These are phyloP conservation scores for Fistulinella prunicolor DNA, from an alignment of 768 basidiomycete genomes.

Conservation along the genomic window DNA sequence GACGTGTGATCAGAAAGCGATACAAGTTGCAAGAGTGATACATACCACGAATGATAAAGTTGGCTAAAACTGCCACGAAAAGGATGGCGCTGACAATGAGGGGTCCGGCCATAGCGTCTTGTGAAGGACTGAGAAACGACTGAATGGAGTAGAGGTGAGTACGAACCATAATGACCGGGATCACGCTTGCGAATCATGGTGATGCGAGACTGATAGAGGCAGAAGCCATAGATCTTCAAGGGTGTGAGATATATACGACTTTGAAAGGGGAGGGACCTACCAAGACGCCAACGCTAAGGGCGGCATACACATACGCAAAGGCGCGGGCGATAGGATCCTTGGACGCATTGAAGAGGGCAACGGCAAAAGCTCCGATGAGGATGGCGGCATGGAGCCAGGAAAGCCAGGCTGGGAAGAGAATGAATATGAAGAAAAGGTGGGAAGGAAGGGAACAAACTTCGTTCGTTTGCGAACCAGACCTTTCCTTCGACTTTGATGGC, in stretches of 20 bases:
- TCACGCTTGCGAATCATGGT: conserved; percentile 88
- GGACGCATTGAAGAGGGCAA: conserved; percentile 88
- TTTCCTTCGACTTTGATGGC: conserved; percentile 89
- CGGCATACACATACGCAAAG: conserved; percentile 83
- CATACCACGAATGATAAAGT: conserved; percentile 85
- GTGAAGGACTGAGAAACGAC: conserved; percentile 1
- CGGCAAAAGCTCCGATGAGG: conserved; percentile 77
- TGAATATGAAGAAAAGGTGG: conserved; percentile 2
- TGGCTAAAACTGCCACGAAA: conserved; percentile 84
- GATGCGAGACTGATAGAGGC: conserved; percentile 82
- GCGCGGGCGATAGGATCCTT: conserved; percentile 57
- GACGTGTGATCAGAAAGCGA: conserved; percentile 5
- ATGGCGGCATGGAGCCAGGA: conserved; percentile 87
- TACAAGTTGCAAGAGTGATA: conserved; percentile 7
- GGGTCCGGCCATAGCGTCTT: conserved; percentile 83
- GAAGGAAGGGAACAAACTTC: conserved; percentile 50
- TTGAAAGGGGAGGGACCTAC: conserved; percentile 31
- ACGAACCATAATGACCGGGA: conserved; percentile 82
- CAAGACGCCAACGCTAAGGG: conserved; percentile 69
- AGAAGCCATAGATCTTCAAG: conserved; percentile 76
- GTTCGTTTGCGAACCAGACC: conserved; percentile 97
- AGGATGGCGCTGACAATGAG: conserved; percentile 76
- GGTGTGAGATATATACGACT: neutral
- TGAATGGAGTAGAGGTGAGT: conserved; percentile 14
- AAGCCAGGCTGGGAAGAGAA: conserved; percentile 69